phyloP scores from a whole-genome alignment of 2,329 filamentous ascomycete genomes.

The Aspergillus costaricaensis region DNA sequence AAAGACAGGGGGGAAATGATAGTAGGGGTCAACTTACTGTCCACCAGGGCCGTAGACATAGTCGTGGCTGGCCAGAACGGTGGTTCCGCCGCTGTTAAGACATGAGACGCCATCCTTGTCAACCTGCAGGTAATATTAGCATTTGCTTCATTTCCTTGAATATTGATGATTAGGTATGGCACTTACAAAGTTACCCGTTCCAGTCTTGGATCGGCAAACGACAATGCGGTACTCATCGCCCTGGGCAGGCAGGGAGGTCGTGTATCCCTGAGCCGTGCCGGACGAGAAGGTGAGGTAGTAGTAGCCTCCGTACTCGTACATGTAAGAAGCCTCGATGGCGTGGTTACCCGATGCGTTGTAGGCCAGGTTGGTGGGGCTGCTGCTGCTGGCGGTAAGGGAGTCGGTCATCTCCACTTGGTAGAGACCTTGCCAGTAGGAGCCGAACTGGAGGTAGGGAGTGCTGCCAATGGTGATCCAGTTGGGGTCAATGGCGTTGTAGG shows the following conservation, averaged over 20 bases:
- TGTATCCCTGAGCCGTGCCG: conserved; percentile 60
- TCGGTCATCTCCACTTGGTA: conserved; percentile 58
- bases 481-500: conserved; percentile 64
- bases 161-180: background rate
- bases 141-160: background rate
- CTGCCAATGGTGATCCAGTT: conserved; percentile 51
- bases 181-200: conserved; percentile 56
- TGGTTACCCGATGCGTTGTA: conserved; percentile 56
- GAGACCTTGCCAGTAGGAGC: conserved; percentile 70
- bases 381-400: conserved; percentile 31
- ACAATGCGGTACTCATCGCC: conserved; percentile 67
- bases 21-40: conserved; percentile 52
- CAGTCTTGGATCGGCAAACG: conserved; percentile 59
- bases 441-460: conserved; percentile 59
- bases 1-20: background rate
- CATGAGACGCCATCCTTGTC: conserved; percentile 59
- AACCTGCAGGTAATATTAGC: conserved; percentile 29
- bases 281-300: conserved; percentile 68
- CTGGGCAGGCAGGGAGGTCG: conserved; percentile 51
- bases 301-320: conserved; percentile 57
- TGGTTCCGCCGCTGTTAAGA: conserved; percentile 59
- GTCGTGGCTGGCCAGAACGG: conserved; percentile 61
- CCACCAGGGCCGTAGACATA: conserved; percentile 67
- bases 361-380: conserved; percentile 51
- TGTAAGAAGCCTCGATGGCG: conserved; percentile 59